These are phyloP conservation scores for Solanum megistacrolobum DNA, from an alignment of 257 asterid genomes.

Conservation along the genomic window DNA sequence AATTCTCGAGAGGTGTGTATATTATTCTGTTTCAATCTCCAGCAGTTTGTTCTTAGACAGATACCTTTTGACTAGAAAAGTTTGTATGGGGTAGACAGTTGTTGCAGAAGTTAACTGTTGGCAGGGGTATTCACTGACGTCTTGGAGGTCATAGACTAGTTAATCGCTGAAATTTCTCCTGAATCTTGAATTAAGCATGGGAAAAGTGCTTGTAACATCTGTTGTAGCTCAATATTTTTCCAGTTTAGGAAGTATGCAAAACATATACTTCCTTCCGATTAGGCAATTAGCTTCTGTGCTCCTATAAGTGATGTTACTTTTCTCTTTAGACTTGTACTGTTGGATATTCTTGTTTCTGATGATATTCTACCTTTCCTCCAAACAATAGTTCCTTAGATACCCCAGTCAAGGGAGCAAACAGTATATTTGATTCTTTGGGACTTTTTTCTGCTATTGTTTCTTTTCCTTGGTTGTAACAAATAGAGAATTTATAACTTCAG, in stretches of 20 bases:
- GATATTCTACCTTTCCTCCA: neutral
- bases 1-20: slow-evolving; percentile 74
- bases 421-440: neutral
- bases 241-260: neutral
- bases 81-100: neutral
- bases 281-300: neutral
- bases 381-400: neutral
- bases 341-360: neutral
- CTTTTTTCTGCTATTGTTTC: neutral
- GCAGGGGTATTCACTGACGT: neutral
- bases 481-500: slow-evolving; percentile 20
- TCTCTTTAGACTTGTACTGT: neutral
- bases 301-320: neutral
- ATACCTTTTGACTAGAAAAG: neutral
- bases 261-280: neutral
- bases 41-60: neutral
- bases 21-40: slow-evolving; percentile 2
- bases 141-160: neutral
- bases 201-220: neutral
- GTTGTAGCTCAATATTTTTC: neutral
- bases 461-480: neutral
- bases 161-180: neutral
- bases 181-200: neutral
- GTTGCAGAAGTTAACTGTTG: neutral
- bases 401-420: neutral